Conservation (phyloP, 139 green algal species). For the Haematococcus lacustris region DNA sequence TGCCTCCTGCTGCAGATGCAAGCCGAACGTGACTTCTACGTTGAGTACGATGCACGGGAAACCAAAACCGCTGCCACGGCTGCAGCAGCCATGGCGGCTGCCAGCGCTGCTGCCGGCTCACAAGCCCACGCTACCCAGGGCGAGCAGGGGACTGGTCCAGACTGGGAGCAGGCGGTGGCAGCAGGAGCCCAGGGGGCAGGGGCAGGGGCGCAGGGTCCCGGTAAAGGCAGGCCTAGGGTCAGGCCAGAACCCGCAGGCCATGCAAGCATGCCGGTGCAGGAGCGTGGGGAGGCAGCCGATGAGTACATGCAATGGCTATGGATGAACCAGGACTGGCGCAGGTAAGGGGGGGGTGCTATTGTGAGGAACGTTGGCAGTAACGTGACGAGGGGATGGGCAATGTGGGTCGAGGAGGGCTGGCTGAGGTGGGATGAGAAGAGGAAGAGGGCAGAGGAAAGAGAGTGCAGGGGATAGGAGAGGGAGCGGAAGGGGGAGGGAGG, state of each 20-base stretch:
- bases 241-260: no score
- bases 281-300: constrained; percentile 6
- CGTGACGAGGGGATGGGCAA: neutral
- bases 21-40: constrained; percentile 43
- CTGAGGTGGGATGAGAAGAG: no score
- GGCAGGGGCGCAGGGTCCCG: no score
- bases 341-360: constrained; percentile 19
- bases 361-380: neutral
- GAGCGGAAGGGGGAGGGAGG: neutral
- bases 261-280: neutral
- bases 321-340: constrained; percentile 58
- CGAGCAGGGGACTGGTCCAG: no score
- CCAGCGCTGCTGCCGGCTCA: neutral
- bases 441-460: no score
- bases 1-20: constrained; percentile 10
- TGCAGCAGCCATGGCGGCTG: neutral
- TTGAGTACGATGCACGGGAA: constrained; percentile 38
- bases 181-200: no score
- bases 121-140: no score
- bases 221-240: no score
- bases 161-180: no score
- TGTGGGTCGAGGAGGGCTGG: no score
- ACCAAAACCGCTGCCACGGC: constrained; percentile 3
- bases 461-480: no score
- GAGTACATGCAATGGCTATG: constrained; percentile 50